Evolutionary conservation across 2,329 filamentous ascomycete species (phyloP), one percentile per base, ranked within the genome.

Genomic region (Aspergillus cejpii): DNA sequence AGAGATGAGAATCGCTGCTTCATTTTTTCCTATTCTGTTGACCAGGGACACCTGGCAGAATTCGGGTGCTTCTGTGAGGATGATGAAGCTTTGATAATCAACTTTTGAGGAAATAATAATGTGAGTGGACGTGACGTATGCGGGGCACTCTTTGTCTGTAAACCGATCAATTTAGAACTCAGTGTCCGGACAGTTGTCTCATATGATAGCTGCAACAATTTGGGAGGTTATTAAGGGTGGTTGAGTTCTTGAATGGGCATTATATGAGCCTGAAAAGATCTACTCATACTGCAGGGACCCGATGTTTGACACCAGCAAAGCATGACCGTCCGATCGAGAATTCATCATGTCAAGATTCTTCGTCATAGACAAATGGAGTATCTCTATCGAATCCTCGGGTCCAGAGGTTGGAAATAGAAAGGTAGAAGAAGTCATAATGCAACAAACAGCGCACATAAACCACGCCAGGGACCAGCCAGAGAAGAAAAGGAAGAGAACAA

Each of bases 1-100:
- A 79, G 62, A 37, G 75, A 78, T 23, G 76, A 79, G 57, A 77
- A 79, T 55, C 76, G 71, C 58, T 79, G 76, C 66, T 79, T 79
- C 76, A 79, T 79, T 44, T 79, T 44, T 54, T 66, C 48, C 41
- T 29, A 28, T 15, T 27, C 42, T 39, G 38, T 39, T 45, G 45
- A 48, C 53, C 51, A 43, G 36, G 34, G 39, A 37, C 11, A 33
- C n/a, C 43, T 34, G 45, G 11, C 37, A 31, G 20, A 29, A 15
- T 27, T 23, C 8, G 23, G 14, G 28, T 36, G 14, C 19, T 41
- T 37, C 21, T 20, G 48, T 50, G 44, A 39, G n/a, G 41, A 42
- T 39, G 45, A 45, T 48, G 45, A 50, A 44, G 53, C 48, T 51
- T 56, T 56, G 38, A 44, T 19, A 24, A 17, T 33, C 34, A 44